Evolutionary conservation across 768 basidiomycete species (phyloP), one percentile per base, ranked within the genome.

Genomic region (Russula virescens): DNA sequence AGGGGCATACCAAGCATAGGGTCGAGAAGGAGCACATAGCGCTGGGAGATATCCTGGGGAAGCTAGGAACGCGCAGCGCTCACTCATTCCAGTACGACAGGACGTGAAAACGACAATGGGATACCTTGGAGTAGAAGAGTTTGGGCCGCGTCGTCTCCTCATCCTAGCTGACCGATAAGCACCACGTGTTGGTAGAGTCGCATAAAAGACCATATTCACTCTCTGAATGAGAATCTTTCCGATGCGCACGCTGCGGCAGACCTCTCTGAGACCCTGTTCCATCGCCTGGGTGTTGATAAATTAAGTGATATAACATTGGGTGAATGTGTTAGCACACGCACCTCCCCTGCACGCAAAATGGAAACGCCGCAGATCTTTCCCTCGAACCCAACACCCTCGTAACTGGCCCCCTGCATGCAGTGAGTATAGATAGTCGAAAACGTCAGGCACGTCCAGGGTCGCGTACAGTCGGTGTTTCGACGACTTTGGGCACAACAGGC

Each of bases 151-250:
- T 83, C 0, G 96, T 99, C 71, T 95, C 94, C 73, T 98, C 97
- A 70, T 99, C 95, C 91, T 96, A 68, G 14, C 54, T 3, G 47
- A 5, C 19, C 26, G 19, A 19, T 59, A 53, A 65, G 48, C 25
- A 26, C 21, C 35, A 40, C n/a, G 51, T 18, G 51, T 48, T n/a
- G 19, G 61, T 45, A 54, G 19, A 38, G 18, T n/a, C 42, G 58
- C 11, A 49, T 18, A 35, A n/a, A 21, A 53, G 13, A 19, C 5
- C 23, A 51, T 26, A 71, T 82, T 65, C 74, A 93, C 94, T 72
- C 96, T 76, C 76, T 99, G 96, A 65, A 99, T 99, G 52, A 99
- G 79, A 70, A 99, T 98, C 79, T 99, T 99, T 52, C 96, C 96
- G 62, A 99, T 96, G 65, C 96, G 82, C 28, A 92, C 90, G 69